A percentile compares a stretch with the other conserved stretches of the same genome.
These are phyloP conservation scores for Ehretia macrophylla DNA, from an alignment of 257 asterid species.

Conservation along the genomic window DNA sequence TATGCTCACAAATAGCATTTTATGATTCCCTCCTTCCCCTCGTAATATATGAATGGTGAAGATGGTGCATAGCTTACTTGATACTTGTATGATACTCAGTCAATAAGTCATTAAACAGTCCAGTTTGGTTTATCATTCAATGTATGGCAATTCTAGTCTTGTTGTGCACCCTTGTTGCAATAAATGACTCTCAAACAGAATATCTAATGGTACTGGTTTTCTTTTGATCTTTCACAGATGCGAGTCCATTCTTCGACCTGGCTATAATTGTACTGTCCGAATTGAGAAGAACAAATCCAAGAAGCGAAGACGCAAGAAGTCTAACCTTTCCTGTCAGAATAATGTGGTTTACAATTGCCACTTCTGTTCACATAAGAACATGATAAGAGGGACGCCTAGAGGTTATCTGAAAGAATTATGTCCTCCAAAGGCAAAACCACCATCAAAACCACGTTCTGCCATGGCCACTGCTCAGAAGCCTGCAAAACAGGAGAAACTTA, in stretches of 20 bases:
- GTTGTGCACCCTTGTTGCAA: too few species aligned
- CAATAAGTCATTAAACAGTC: too few species aligned
- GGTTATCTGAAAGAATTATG: slow-evolving; percentile 49
- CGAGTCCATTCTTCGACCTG: slow-evolving; percentile 66
- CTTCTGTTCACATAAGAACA: slow-evolving; percentile 56
- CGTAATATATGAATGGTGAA: too few species aligned
- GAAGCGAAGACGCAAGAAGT: slow-evolving; percentile 31
- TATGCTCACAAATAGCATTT: too few species aligned
- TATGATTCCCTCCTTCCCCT: too few species aligned
- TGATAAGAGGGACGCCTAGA: slow-evolving; percentile 65
- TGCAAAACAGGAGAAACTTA: slow-evolving; percentile 10
- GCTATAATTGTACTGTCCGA: slow-evolving; percentile 54
- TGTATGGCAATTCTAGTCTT: too few species aligned
- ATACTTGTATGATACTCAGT: too few species aligned
- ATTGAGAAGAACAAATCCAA: slow-evolving; percentile 46
- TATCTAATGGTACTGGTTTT: slow-evolving; percentile 10
- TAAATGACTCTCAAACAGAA: too few species aligned
- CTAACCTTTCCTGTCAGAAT: slow-evolving; percentile 32
- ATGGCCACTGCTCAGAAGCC: slow-evolving; percentile 11
- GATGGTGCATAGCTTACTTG: too few species aligned
- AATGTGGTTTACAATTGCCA: slow-evolving; percentile 61
- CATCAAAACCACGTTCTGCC: slow-evolving; percentile 14
- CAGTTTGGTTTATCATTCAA: too few species aligned
- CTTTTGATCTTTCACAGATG: slow-evolving; percentile 42
- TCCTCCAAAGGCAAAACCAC: slow-evolving; percentile 38